Evolutionary conservation across 805 yeast genomes (phyloP).

Genomic region (Metschnikowia rubicola): DNA sequence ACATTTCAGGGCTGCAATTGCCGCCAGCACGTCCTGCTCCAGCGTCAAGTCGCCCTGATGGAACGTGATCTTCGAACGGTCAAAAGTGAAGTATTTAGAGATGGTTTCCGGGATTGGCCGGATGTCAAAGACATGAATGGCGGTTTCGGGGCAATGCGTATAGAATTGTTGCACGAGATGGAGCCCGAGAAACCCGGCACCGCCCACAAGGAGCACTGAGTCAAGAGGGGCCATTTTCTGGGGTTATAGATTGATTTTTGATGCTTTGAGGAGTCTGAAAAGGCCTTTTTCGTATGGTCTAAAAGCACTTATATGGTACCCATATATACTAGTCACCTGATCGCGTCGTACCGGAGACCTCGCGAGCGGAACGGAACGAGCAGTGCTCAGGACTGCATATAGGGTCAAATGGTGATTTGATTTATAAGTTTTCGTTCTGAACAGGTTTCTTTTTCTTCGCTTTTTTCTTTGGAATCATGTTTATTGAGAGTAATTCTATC

Average conservation of each 20-base stretch:
- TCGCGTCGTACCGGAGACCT: no score
- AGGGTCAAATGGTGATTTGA: background rate
- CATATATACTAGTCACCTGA: no score
- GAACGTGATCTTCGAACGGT: constrained; percentile 51
- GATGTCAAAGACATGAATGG: constrained; percentile 84
- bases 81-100: constrained; percentile 73
- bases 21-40: constrained; percentile 59
- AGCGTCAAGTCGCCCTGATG: constrained; percentile 85
- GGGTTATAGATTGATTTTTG: no score
- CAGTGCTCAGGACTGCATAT: background rate
- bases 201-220: constrained; percentile 86
- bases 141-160: constrained; percentile 59
- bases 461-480: no score
- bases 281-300: no score
- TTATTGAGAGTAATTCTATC: no score
- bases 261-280: no score
- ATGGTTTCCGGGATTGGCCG: constrained; percentile 77
- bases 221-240: constrained; percentile 22
- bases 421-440: background rate
- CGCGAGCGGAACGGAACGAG: no score
- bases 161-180: constrained; percentile 86
- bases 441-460: no score
- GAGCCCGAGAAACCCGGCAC: constrained; percentile 90
- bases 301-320: no score
- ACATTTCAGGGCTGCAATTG: constrained; percentile 57